phyloP scores from a whole-genome alignment of 2,329 filamentous ascomycete genomes.

The Fusarium nurragi region DNA sequence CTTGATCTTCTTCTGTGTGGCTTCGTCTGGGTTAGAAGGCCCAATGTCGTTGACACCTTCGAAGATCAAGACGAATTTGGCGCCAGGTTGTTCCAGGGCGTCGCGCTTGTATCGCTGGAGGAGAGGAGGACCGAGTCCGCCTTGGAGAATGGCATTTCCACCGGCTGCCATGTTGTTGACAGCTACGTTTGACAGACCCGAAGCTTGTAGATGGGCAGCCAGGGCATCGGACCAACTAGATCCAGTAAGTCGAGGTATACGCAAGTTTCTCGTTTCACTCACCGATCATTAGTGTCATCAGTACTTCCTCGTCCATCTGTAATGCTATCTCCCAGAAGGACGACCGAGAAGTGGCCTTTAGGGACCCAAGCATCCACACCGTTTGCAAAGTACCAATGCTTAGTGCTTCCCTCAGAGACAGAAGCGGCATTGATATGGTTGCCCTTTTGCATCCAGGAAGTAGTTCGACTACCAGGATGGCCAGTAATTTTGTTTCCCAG shows the following conservation, averaged over 20 bases:
- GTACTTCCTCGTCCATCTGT: conserved; percentile 32
- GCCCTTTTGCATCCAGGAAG: conserved; percentile 28
- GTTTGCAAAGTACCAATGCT: conserved; percentile 30
- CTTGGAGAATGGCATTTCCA: conserved; percentile 26
- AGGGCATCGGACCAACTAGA: conserved; percentile 28
- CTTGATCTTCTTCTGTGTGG: conserved; percentile 9
- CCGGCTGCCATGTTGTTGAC: conserved; percentile 33
- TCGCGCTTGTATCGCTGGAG: conserved; percentile 28
- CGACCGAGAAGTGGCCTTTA: conserved; percentile 19
- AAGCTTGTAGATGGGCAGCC: conserved; percentile 12
- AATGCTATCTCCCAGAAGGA: conserved; percentile 28
- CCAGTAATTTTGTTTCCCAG: conserved; percentile 25
- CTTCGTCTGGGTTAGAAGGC: conserved; percentile 2
- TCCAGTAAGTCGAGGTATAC: neutral
- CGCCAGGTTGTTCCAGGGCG: conserved; percentile 17
- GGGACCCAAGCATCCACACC: conserved; percentile 22
- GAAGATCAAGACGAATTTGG: conserved; percentile 17
- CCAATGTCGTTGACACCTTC: conserved; percentile 29
- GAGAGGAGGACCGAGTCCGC: conserved; percentile 22
- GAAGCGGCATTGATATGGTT: conserved; percentile 26
- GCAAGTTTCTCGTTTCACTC: accelerated
- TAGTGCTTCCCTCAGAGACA: conserved; percentile 22
- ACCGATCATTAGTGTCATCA: conserved; percentile 26
- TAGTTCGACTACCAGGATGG: conserved; percentile 30
- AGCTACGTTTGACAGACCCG: conserved; percentile 11